Percentiles rank a stretch among this genome's conserved stretches.
phyloP scores from a whole-genome alignment of 441 rosid species.

The Populus hybrid region DNA sequence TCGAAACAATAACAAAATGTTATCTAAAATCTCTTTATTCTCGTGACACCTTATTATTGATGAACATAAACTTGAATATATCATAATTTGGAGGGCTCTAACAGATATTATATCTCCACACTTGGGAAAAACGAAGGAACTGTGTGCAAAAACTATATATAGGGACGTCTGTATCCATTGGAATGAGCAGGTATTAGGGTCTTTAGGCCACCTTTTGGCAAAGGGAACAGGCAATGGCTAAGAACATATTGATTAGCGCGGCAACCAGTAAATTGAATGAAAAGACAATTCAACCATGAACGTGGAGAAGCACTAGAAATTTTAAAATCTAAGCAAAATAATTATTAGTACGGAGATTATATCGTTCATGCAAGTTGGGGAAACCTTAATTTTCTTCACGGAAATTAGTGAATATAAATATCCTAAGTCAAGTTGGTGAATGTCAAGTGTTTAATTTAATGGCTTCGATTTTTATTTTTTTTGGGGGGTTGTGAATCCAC shows the following conservation, averaged over 20 bases:
- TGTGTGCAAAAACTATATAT: not conserved
- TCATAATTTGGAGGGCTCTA: not conserved
- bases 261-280: not conserved
- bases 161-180: not conserved
- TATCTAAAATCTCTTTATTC: too few relatives aligned
- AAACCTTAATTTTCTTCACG: not conserved
- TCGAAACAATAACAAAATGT: too few relatives aligned
- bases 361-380: not conserved
- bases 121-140: not conserved
- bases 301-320: not conserved
- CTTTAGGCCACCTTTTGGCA: not conserved
- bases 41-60: too few relatives aligned
- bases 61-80: too few relatives aligned
- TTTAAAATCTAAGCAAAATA: not conserved
- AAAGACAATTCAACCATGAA: not conserved
- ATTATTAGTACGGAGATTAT: too few relatives aligned
- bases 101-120: not conserved
- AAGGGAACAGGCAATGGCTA: slow-evolving; percentile 2
- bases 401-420: not conserved
- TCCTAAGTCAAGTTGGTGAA: not conserved
- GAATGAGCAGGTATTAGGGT: not conserved
- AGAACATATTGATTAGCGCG: not conserved
- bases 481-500: not conserved
- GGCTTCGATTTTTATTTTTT: not conserved
- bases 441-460: not conserved